Evolutionary conservation across 192 early-diverging fungal genomes (phyloP), one percentile per base, ranked within the genome.

Genomic region (Mortierella antarctica): DNA sequence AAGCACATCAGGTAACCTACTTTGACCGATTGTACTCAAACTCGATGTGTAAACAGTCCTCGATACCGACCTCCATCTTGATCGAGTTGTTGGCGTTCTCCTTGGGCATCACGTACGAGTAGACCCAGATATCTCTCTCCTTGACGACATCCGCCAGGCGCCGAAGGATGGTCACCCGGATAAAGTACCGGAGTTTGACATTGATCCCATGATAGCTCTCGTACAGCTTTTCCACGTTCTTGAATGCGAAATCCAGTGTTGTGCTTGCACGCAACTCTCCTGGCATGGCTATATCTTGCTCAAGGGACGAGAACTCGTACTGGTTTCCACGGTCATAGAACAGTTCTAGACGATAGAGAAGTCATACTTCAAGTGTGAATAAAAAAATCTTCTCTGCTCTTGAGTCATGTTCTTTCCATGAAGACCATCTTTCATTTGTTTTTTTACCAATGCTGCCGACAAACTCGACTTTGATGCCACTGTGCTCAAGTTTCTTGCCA

Each of bases 31-130:
- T 99, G 85, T 99, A 99, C 87, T 99, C 98, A 64, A 99, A 99
- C 82, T 99, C 98, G 82, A 99, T 99, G 74, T 99, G 98, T 67
- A 99, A 75, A 70, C 97, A 98, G 70, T 99, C 98, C 75, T 99
- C 98, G 70, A 99, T 99, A 20, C 98, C 98, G 46, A 99, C 97
- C 80, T 99, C 98, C 98, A 99, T 99, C 77, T 98, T 97, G 84
- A 99, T 98, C 10, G 95, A 94, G 80, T 92, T 93, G 88, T 98
- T 98, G 31, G 70, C 77, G 55, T 90, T 86, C 61, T 96, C 95
- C 5, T 95, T 88, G n/a, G 96, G 96, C 89, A 97, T 93, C 54
- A 91, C 90, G 75, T 99, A 99, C 45, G 94, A 96, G 75, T 99
- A 94, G n/a, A 99, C 98, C 96, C 97, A 99, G 41, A 99, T 89